phyloP scores from a whole-genome alignment of 1,139 yeast species.

The Pichia terricola region DNA sequence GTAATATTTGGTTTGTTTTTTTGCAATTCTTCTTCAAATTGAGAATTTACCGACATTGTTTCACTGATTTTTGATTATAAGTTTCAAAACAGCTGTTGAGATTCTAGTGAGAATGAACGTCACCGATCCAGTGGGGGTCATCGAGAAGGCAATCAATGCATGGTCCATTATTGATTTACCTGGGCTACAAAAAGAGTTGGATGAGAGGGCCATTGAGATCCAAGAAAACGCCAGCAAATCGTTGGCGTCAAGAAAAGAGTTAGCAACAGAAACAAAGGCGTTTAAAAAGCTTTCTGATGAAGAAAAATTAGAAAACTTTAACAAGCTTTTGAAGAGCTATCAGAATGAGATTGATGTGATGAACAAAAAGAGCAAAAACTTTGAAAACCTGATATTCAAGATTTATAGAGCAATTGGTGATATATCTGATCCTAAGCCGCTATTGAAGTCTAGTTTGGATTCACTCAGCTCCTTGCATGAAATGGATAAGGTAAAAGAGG shows the following conservation, averaged over 20 bases:
- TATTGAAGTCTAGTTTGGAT: conserved; percentile 63
- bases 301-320: conserved; percentile 57
- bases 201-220: conserved; percentile 64
- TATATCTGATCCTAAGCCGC: conserved; percentile 88
- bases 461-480: conserved; percentile 44
- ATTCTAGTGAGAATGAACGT: no score
- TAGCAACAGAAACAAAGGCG: conserved; percentile 75
- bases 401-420: conserved; percentile 72
- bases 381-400: conserved; percentile 66
- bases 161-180: conserved; percentile 76
- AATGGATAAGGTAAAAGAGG: conserved; percentile 40
- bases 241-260: conserved; percentile 56
- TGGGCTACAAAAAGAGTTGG: conserved; percentile 58
- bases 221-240: conserved; percentile 63
- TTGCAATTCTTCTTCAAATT: no score
- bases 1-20: no score
- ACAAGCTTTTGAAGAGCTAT: conserved; percentile 63
- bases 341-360: conserved; percentile 82
- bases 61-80: no score
- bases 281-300: conserved; percentile 64
- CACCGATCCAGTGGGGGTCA: no score
- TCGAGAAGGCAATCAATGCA: conserved; percentile 57
- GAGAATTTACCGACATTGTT: no score
- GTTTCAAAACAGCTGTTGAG: no score
- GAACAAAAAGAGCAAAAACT: conserved; percentile 65